phyloP scores from a whole-genome alignment of 768 basidiomycete species.

The Suillus americanus region DNA sequence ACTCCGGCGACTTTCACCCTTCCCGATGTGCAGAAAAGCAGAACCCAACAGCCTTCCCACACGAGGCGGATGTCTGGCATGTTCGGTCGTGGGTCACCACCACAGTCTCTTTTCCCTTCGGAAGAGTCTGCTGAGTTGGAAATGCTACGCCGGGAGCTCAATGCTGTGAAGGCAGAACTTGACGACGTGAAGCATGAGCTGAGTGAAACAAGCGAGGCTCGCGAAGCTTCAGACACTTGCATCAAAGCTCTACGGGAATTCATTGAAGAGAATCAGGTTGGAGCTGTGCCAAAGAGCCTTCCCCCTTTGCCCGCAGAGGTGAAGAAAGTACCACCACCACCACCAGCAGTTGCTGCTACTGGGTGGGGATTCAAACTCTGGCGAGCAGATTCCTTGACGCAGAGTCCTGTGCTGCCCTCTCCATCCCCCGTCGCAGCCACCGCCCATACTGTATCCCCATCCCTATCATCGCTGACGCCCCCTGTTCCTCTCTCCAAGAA shows the following conservation, averaged over 20 bases:
- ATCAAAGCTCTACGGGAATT: conserved; percentile 81
- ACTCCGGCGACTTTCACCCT: conserved; percentile 37
- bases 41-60: conserved; percentile 24
- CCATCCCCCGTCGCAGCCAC: conserved; percentile 12
- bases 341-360: conserved; percentile 33
- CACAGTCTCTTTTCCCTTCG: conserved; percentile 33
- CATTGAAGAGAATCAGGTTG: conserved; percentile 73
- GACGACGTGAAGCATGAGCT: conserved; percentile 68
- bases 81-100: conserved; percentile 51
- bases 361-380: conserved; percentile 76
- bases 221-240: conserved; percentile 85
- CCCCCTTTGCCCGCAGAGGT: conserved; percentile 31
- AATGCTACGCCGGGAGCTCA: conserved; percentile 59
- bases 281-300: conserved; percentile 29
- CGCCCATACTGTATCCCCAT: conserved; percentile 18
- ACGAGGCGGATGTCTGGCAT: conserved; percentile 50
- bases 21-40: conserved; percentile 17
- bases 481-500: conserved; percentile 58
- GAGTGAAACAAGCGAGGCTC: conserved; percentile 76
- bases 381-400: conserved; percentile 43
- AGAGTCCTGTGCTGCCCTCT: conserved; percentile 21
- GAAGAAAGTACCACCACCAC: conserved; percentile 21
- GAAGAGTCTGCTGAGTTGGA: conserved; percentile 50
- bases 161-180: conserved; percentile 54
- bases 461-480: conserved; percentile 24